Percentiles rank a stretch among this genome's conserved stretches.
phyloP scores from a whole-genome alignment of 2,329 filamentous ascomycete genomes.

The Curvularia verruculosa region DNA sequence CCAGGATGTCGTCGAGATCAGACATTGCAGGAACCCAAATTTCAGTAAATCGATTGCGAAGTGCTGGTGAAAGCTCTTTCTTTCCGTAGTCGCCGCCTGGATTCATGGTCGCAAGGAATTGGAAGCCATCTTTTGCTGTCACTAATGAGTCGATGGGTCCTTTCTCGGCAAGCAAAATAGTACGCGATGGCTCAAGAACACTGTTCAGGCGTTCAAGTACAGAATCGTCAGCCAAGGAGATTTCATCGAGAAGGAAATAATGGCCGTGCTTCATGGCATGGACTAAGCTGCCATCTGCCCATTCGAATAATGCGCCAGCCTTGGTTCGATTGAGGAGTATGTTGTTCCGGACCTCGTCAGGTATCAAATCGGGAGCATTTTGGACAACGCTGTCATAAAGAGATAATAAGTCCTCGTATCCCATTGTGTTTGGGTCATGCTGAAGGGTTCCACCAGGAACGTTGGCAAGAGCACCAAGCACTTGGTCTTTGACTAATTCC shows the following conservation, averaged over 20 bases:
- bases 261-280: conserved; percentile 89
- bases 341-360: conserved; percentile 47
- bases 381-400: conserved; percentile 63
- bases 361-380: conserved; percentile 55
- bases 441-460: conserved; percentile 11
- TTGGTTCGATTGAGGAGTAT: conserved; percentile 63
- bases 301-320: conserved; percentile 89
- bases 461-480: conserved; percentile 53
- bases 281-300: conserved; percentile 92
- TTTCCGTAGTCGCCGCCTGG: conserved; percentile 98
- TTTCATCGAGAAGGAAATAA: conserved; percentile 95
- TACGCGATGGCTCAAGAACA: conserved; percentile 86
- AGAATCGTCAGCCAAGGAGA: conserved; percentile 96
- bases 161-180: conserved; percentile 90
- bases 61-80: conserved; percentile 90
- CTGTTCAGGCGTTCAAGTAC: conserved; percentile 96
- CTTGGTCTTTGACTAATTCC: conserved; percentile 67
- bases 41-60: conserved; percentile 96
- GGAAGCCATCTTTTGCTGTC: conserved; percentile 77
- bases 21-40: conserved; percentile 95
- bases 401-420: conserved; percentile 58
- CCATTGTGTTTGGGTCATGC: conserved; percentile 25
- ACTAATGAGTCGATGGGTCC: conserved; percentile 83
- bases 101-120: conserved; percentile 99
- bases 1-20: conserved; percentile 81